These are phyloP conservation scores for Yamadazyma friedrichii DNA, from an alignment of 1,139 yeast species.

Conservation along the genomic window DNA sequence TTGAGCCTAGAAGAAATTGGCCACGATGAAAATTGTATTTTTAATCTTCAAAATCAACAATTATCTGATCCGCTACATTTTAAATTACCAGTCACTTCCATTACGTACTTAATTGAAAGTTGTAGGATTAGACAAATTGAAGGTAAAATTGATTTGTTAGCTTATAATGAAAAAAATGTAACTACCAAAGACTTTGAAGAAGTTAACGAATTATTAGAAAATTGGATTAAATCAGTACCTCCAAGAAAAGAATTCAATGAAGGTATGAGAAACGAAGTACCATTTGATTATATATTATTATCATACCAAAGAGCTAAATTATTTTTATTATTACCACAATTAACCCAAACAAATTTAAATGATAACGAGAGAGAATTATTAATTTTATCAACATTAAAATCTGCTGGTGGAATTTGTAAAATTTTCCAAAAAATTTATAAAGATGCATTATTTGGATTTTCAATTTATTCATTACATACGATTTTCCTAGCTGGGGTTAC, in stretches of 20 bases:
- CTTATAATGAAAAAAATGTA: conserved; percentile 12
- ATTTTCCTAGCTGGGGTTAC: conserved; percentile 23
- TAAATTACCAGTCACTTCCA: conserved; percentile 16
- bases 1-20: conserved; percentile 13
- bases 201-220: conserved; percentile 10
- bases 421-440: conserved; percentile 18
- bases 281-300: conserved; percentile 13
- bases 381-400: conserved; percentile 14
- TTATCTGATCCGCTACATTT: conserved; percentile 5
- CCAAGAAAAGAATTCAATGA: conserved; percentile 11
- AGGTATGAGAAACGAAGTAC: conserved; percentile 12
- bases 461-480: conserved; percentile 21
- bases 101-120: conserved; percentile 19
- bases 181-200: conserved; percentile 6
- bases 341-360: conserved; percentile 5
- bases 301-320: conserved; percentile 14
- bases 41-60: conserved; percentile 9
- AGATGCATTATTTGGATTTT: conserved; percentile 20
- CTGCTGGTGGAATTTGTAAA: conserved; percentile 22
- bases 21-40: conserved; percentile 5
- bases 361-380: conserved; percentile 4
- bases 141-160: conserved; percentile 17
- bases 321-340: conserved; percentile 12
- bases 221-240: conserved; percentile 11
- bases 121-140: conserved; percentile 20